Base-by-base conservation (phyloP, 768 basidiomycete species). In the Lyophyllum decastes region DNA sequence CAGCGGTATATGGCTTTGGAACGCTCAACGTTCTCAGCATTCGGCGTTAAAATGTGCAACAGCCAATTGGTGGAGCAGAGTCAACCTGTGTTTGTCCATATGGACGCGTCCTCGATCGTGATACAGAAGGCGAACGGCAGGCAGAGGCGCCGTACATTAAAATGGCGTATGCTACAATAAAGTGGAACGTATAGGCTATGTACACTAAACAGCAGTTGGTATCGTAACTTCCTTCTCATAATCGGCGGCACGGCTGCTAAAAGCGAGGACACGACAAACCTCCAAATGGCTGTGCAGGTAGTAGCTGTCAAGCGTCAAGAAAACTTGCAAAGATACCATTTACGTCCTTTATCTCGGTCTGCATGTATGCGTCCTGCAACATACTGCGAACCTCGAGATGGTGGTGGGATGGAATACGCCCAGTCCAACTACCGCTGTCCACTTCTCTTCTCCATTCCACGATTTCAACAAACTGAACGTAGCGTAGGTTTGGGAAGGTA, bases 401-500 rank as follows among this genome's bases (percentile, higher is more conserved):
- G 19, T 38, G 24, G 7, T 30, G 30, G 17, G 27, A 27, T 0
- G 55, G 55, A 11, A 62, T 34, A 25, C 40, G 45, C 27, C 52
- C 55, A 0, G 21, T 48, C 64, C 64, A 65, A 17, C 16, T 35
- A 2, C 43, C 53, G 10, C 45, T 38, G 10, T 14, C 11, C 16
- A 17, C 21, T 14, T 22, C 24, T 47, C 35, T 40, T 16, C 27
- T 50, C 64, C 64, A 65, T 34, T 54, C 33, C 1, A 65, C 17
- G 11, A 48, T 43, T 6, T 25, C 12, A 12, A 50, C 45, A 21
- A 65, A 57, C 2, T 53, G 41, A 12, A 59, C 21, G 9, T 38
- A 46, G 22, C 33, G 43, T 17, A 63, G 25, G 19, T 51, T 65
- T 6, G 64, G 64, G 24, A 65, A 65, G 8, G 44, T 53, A 5